These are phyloP conservation scores for Rhynchosporium secalis DNA, from an alignment of 2,329 filamentous ascomycete genomes.

Conservation along the genomic window DNA sequence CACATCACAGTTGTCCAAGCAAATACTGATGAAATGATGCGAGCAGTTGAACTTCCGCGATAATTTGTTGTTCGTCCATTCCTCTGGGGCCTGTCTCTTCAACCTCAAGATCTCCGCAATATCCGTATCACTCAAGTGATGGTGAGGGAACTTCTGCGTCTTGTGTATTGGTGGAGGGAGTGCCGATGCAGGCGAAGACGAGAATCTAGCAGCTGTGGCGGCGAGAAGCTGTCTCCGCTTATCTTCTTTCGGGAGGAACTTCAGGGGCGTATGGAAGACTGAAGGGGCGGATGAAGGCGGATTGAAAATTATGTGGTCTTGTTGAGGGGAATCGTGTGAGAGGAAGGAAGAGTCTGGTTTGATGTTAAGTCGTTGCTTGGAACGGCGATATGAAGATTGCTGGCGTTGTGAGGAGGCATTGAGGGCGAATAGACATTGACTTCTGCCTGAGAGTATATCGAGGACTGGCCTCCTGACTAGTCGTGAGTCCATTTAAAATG, in stretches of 20 bases:
- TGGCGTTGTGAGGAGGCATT: slow-evolving; percentile 36
- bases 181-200: slow-evolving; percentile 15
- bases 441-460: slow-evolving; percentile 32
- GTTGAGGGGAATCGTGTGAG: slow-evolving; percentile 39
- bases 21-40: slow-evolving; percentile 58
- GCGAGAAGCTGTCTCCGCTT: slow-evolving; percentile 37
- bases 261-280: slow-evolving; percentile 65
- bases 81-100: slow-evolving; percentile 52
- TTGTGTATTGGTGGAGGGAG: slow-evolving; percentile 35
- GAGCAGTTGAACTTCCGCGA: slow-evolving; percentile 58
- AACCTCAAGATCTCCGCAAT: slow-evolving; percentile 61
- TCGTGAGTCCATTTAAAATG: slow-evolving; percentile 36
- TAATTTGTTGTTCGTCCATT: slow-evolving; percentile 56
- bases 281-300: slow-evolving; percentile 55
- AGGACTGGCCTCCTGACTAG: slow-evolving; percentile 36
- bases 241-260: slow-evolving; percentile 58
- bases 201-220: slow-evolving; percentile 28
- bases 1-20: slow-evolving; percentile 44
- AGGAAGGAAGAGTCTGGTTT: slow-evolving; percentile 62
- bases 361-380: slow-evolving; percentile 48
- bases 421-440: slow-evolving; percentile 35
- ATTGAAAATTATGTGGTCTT: slow-evolving; percentile 56
- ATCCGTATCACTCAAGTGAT: slow-evolving; percentile 56
- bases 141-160: slow-evolving; percentile 30
- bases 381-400: slow-evolving; percentile 40